Percentiles rank a stretch among this genome's conserved stretches.
Evolutionary conservation across 371 early-diverging fungal genomes (phyloP).

Genomic region (Apophysomyces trapeziformis): DNA sequence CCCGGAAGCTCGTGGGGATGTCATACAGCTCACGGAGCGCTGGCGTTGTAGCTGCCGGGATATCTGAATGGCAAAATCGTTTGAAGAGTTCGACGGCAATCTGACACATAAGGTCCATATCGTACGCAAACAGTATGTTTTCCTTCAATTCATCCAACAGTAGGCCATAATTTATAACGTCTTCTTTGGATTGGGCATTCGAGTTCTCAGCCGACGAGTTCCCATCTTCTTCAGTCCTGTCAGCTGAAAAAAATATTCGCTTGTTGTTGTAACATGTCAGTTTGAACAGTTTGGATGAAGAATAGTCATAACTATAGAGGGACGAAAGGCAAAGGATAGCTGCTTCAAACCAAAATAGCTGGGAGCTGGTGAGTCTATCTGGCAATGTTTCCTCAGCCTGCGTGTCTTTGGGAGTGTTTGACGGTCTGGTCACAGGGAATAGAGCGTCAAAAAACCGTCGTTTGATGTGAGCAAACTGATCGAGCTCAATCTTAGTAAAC

Average conservation of each 20-base stretch:
- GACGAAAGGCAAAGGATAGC: slow-evolving; percentile 55
- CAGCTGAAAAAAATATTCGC: slow-evolving; percentile 15
- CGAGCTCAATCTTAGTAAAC: slow-evolving; percentile 70
- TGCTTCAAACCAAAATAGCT: slow-evolving; percentile 58
- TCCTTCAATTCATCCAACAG: slow-evolving; percentile 28
- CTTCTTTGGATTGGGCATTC: not conserved
- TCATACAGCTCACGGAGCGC: slow-evolving; percentile 25
- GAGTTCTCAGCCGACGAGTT: not conserved
- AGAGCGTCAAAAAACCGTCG: slow-evolving; percentile 40
- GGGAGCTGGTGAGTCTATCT: slow-evolving; percentile 15
- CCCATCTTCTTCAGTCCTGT: not conserved
- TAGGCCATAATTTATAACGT: slow-evolving; percentile 14
- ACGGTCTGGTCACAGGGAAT: slow-evolving; percentile 21
- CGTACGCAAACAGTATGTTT: slow-evolving; percentile 34
- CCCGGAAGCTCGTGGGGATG: slow-evolving; percentile 11
- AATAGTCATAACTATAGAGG: slow-evolving; percentile 59
- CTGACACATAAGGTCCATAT: slow-evolving; percentile 40
- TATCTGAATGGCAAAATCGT: slow-evolving; percentile 23
- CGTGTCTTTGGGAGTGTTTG: not conserved
- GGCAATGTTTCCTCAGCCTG: not conserved
- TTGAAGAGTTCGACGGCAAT: slow-evolving; percentile 39
- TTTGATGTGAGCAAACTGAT: slow-evolving; percentile 49
- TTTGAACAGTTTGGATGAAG: slow-evolving; percentile 51
- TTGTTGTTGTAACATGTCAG: slow-evolving; percentile 25
- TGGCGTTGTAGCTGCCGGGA: slow-evolving; percentile 23